Conservation (phyloP, 2,329 filamentous ascomycete genomes). For the Neopestalotiopsis sp. region DNA sequence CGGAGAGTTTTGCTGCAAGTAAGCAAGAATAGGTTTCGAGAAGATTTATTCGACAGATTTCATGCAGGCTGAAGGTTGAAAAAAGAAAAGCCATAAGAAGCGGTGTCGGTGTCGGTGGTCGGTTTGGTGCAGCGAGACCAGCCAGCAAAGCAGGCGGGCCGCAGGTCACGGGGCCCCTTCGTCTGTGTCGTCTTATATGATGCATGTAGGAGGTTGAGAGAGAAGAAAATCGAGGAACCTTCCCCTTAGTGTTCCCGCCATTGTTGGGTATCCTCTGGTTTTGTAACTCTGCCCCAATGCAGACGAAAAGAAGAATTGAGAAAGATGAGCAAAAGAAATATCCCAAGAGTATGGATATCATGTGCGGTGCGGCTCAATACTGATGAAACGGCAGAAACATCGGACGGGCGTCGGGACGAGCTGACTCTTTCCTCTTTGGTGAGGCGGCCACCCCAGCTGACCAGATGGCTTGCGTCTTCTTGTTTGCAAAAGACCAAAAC, state of each 20-base stretch:
- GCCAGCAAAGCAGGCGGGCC: too few relatives aligned
- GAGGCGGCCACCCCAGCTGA: background rate
- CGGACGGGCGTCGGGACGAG: conserved; percentile 6
- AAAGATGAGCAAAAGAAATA: background rate
- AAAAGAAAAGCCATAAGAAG: background rate
- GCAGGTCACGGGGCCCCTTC: too few relatives aligned
- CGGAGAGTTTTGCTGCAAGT: background rate
- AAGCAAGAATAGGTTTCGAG: background rate
- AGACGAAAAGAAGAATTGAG: background rate
- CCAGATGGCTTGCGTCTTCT: too few relatives aligned
- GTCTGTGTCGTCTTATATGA: too few relatives aligned
- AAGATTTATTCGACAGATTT: background rate
- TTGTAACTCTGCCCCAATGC: too few relatives aligned
- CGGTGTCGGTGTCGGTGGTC: too few relatives aligned
- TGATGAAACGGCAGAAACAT: conserved; percentile 5
- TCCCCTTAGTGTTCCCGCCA: too few relatives aligned
- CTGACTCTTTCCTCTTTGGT: conserved; percentile 6
- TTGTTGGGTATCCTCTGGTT: too few relatives aligned
- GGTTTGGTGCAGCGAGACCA: too few relatives aligned
- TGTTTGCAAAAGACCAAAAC: background rate
- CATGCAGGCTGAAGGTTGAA: background rate
- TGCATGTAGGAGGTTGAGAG: too few relatives aligned
- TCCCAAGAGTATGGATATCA: background rate
- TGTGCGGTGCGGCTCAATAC: conserved; percentile 1
- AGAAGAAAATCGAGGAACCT: too few relatives aligned